Percentiles rank a stretch among this genome's conserved stretches.
phyloP scores from a whole-genome alignment of 352 stramenopile genomes.

The Globisporangium cederbergense region DNA sequence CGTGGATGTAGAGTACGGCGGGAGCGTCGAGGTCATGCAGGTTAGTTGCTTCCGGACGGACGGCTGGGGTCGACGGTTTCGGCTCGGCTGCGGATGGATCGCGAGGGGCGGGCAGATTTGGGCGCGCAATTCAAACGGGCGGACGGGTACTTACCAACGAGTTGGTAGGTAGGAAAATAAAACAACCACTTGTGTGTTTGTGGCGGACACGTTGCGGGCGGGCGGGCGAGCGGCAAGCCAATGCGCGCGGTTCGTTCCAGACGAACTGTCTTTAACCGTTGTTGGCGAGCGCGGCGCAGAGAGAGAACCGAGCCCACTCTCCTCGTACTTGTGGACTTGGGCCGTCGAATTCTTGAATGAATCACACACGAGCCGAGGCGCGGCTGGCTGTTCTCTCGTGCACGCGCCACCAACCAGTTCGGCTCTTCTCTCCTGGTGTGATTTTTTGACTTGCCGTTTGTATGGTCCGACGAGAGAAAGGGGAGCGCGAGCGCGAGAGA shows the following conservation, averaged over 20 bases:
- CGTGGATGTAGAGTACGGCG: conserved; percentile 5
- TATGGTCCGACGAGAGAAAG: not conserved
- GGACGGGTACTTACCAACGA: conserved; percentile 16
- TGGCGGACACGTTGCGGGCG: not conserved
- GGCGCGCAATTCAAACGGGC: conserved; percentile 16
- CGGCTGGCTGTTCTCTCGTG: conserved; percentile 12
- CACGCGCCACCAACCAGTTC: conserved; percentile 11
- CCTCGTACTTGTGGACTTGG: conserved; percentile 9
- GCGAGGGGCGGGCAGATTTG: not conserved
- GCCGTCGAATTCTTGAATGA: conserved; percentile 15
- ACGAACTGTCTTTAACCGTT: conserved; percentile 16
- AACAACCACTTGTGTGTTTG: conserved; percentile 9
- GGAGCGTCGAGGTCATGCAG: conserved; percentile 14
- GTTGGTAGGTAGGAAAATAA: conserved; percentile 24
- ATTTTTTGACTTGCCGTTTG: not conserved
- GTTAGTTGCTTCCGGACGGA: not conserved
- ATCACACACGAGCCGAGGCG: not conserved
- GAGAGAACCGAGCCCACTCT: conserved; percentile 16
- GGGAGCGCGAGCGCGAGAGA: not conserved
- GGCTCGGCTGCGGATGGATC: not conserved
- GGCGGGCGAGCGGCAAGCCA: not conserved
- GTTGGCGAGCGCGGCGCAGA: not conserved
- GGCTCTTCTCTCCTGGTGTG: not conserved
- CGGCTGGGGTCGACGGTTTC: not conserved
- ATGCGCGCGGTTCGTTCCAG: not conserved